Evolutionary conservation across 371 early-diverging fungal genomes (phyloP), one percentile per base, ranked within the genome.

Genomic region (Fennellomyces sp.): DNA sequence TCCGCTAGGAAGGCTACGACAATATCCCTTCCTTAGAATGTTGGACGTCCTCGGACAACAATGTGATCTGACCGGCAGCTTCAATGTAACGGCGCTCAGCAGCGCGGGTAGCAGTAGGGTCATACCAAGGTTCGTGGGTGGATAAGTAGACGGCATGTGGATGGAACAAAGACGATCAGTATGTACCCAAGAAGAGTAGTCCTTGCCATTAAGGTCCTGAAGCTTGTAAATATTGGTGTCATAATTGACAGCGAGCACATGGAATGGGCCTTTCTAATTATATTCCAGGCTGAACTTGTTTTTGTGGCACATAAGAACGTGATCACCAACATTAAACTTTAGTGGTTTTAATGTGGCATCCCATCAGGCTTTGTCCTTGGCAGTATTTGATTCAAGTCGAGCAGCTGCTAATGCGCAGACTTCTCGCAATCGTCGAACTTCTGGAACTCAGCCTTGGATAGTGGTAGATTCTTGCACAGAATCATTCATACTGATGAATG

Each of bases 211-310:
- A 1, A 56, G n/a, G 11, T 30, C 2, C 15, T 55, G 11, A 10
- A 62, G 33, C 42, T 62, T 55, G 56, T 62, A 62, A 7, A 56
- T 55, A 26, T 62, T 8, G 1, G 53, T 47, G 8, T 52, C 53
- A 0, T 0, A 13, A 36, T 54, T 52, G 3, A 2, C 27, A n/a
- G 28, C 54, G 7, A 36, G n/a, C 13, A 62, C 51, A 1, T 31
- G 13, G 25, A 49, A 55, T 15, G 62, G 55, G 3, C 42, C 49
- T n/a, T 19, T 55, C 56, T 38, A 56, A 17, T 35, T 50, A 10
- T 11, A 50, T 13, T 56, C 56, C 2, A 58, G 29, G 13, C 63
- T 39, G 45, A 41, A n/a, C 2, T 31, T 36, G 7, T 39, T 48
- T 42, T 63, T 45, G 13, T 47, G 23, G 7, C 38, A 39, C 35